A percentile compares a stretch with the other conserved stretches of the same genome.
phyloP scores from a whole-genome alignment of 2,329 filamentous ascomycete genomes.

The Phialophora macrospora region DNA sequence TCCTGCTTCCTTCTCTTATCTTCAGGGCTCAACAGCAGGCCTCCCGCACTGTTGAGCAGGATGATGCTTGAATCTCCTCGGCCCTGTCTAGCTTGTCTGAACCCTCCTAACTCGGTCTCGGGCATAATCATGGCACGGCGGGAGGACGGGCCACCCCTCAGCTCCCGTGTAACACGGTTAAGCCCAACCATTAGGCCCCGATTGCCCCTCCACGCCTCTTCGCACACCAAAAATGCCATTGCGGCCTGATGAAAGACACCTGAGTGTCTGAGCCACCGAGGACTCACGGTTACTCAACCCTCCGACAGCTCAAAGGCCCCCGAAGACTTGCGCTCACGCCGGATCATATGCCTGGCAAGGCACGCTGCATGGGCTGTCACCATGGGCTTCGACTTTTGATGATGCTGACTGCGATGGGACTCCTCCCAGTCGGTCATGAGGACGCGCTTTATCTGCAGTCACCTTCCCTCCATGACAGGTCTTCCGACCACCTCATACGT shows the following conservation, averaged over 20 bases:
- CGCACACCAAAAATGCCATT: not conserved
- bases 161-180: slow-evolving; percentile 15
- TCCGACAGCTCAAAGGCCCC: not conserved
- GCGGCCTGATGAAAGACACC: not conserved
- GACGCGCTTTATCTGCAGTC: slow-evolving; percentile 9
- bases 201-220: not conserved
- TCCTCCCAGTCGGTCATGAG: slow-evolving; percentile 17
- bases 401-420: slow-evolving; percentile 15
- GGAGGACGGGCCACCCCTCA: slow-evolving; percentile 12
- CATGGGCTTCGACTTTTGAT: not conserved
- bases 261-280: not conserved
- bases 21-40: not conserved
- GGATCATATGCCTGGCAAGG: slow-evolving; percentile 2
- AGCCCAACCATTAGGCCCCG: slow-evolving; percentile 11
- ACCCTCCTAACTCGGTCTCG: not conserved
- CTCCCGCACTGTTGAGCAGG: not conserved
- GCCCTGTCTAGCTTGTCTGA: slow-evolving; percentile 3
- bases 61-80: slow-evolving; percentile 4
- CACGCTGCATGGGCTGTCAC: not conserved
- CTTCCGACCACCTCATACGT: not conserved
- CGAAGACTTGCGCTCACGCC: not conserved
- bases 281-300: slow-evolving; percentile 6
- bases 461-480: not conserved
- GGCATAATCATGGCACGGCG: slow-evolving; percentile 5
- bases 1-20: slow-evolving; percentile 1